Evolutionary conservation across 2,329 filamentous ascomycete species (phyloP), one percentile per base, ranked within the genome.

Genomic region (Neonectria hederae): DNA sequence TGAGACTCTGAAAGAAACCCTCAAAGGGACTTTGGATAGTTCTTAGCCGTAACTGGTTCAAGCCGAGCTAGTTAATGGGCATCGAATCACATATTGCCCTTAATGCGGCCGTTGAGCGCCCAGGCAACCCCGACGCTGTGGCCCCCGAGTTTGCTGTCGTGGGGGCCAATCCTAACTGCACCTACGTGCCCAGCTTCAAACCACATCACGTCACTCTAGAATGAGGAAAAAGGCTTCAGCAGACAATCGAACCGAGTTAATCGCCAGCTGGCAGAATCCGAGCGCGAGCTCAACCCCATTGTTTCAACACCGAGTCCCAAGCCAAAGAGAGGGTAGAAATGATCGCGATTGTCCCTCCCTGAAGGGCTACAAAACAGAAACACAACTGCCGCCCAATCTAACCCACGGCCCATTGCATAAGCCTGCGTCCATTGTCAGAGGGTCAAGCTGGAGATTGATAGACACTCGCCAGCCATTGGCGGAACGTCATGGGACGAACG

Each of bases 401-500:
- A 22, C n/a, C 26, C 17, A 14, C 14, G 19, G 35, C 6, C 28
- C 9, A n/a, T 26, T n/a, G 43, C 22, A 17, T 43, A 26, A 40
- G 7, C 52, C 26, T 19, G 40, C 35, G 32, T 19, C 19, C 32
- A n/a, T 35, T 46, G 7, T n/a, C 24, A 42, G n/a, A 30, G 17
- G 19, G 10, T 54, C 42, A 54, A 49, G 26, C n/a, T 10, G 28
- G 32, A 3, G 54, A 21, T 14, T 30, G 17, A 26, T 59, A 63
- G 11, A 63, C 19, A 21, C 28, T 54, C 17, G 52, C 64, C 26
- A 90, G 73, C 88, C 88, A 91, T 46, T 83, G 77, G 62, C 80
- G 78, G 69, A 90, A 88, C 2, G 72, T 77, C 61, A 82, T 77
- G 0, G 87, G 85, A 49, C 80, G 80, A 13, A 89, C 63, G 40